phyloP scores from a whole-genome alignment of 345 rosid species.

The Hypericum perforatum region DNA sequence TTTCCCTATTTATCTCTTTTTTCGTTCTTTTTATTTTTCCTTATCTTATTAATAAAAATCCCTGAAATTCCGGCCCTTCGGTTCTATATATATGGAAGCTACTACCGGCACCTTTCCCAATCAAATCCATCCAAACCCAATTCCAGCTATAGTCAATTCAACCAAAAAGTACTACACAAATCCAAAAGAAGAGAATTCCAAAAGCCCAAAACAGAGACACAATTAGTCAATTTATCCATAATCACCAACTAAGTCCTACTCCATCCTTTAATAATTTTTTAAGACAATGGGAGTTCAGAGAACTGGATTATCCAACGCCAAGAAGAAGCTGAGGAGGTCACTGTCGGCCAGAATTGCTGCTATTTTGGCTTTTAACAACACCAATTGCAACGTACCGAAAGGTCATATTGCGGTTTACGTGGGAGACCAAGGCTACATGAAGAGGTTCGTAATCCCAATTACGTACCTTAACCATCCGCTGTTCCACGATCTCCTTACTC shows the following conservation, averaged over 20 bases:
- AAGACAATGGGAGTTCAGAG: too few relatives aligned
- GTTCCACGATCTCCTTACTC: neutral
- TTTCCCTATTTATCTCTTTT: neutral
- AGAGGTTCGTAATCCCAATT: conserved; percentile 4
- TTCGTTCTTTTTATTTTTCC: neutral
- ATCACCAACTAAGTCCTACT: too few relatives aligned
- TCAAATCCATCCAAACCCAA: too few relatives aligned
- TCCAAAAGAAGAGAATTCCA: too few relatives aligned
- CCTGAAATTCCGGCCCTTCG: neutral
- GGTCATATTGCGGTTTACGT: conserved; percentile 1
- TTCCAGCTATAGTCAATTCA: too few relatives aligned
- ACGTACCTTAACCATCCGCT: conserved; percentile 1
- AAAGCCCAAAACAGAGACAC: too few relatives aligned
- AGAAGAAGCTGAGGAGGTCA: neutral
- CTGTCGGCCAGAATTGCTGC: neutral
- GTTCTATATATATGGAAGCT: neutral
- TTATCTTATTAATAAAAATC: neutral
- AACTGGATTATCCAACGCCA: neutral
- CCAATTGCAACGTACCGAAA: neutral
- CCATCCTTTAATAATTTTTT: too few relatives aligned
- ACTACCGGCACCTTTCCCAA: too few relatives aligned
- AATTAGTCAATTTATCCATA: too few relatives aligned
- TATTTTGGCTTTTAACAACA: neutral
- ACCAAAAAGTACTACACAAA: too few relatives aligned
- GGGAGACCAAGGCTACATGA: neutral